Percentiles rank a stretch among this genome's conserved stretches.
Conservation (phyloP, 225 moss, liverwort and hornwort genomes). For the Bryoerythrophyllum caledonicum region DNA sequence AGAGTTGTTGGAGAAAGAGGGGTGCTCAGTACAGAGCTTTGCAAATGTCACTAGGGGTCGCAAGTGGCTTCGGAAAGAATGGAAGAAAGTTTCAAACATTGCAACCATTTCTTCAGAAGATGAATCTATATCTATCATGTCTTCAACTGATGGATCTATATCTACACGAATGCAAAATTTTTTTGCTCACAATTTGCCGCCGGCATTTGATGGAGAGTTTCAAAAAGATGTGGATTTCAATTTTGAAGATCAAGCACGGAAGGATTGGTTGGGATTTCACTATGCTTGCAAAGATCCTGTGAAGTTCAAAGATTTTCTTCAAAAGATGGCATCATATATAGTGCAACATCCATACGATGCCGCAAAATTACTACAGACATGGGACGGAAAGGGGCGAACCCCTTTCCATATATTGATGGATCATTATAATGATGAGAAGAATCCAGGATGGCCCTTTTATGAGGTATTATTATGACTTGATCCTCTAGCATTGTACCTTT, state of each 20-base stretch:
- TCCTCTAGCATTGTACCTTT: too few species aligned
- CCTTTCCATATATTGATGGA: neutral
- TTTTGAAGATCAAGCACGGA: neutral
- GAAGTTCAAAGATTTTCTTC: neutral
- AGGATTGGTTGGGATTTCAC: neutral
- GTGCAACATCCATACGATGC: neutral
- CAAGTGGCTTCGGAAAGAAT: too few species aligned
- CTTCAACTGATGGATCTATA: too few species aligned
- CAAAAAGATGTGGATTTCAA: neutral
- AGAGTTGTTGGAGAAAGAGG: rapidly evolving
- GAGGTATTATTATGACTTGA: neutral
- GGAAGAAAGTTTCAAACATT: too few species aligned
- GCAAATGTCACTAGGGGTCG: too few species aligned
- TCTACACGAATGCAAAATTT: neutral
- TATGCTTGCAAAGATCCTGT: neutral
- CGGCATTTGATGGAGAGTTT: neutral
- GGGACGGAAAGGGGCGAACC: neutral
- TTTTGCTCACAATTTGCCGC: too few species aligned
- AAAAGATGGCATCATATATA: neutral
- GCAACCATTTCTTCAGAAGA: too few species aligned
- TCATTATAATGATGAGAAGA: neutral
- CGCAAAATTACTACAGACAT: neutral
- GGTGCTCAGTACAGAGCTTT: too few species aligned
- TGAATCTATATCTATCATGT: too few species aligned
- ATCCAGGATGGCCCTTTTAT: neutral